These are phyloP conservation scores for Citrus sp. DNA, from an alignment of 345 rosid species.

Conservation along the genomic window DNA sequence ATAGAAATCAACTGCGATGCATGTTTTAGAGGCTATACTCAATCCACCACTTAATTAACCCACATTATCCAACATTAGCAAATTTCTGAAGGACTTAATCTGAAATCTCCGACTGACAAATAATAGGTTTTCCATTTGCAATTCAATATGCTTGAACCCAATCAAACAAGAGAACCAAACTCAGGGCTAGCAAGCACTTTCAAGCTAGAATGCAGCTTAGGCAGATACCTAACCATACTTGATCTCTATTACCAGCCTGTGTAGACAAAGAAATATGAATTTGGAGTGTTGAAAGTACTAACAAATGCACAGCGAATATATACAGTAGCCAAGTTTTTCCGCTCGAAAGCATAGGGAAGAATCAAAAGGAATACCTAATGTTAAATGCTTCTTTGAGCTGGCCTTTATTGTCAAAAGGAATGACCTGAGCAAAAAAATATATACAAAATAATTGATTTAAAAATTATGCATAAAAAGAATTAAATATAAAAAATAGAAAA, in stretches of 20 bases:
- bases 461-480: background rate
- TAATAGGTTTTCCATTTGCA: background rate
- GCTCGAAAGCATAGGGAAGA: background rate
- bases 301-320: background rate
- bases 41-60: background rate
- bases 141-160: background rate
- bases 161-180: background rate
- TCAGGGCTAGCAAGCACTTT: background rate
- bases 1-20: background rate
- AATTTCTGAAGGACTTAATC: background rate
- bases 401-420: conserved; percentile 96
- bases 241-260: background rate
- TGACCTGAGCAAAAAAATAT: conserved; percentile 47
- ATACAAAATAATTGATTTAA: background rate
- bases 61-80: background rate
- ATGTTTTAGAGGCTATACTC: background rate
- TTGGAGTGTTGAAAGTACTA: background rate
- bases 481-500: background rate
- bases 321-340: background rate
- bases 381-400: conserved; percentile 93
- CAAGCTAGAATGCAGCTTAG: background rate
- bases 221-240: background rate
- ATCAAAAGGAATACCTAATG: conserved; percentile 51
- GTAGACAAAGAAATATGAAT: background rate
- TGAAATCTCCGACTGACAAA: background rate